Evolutionary conservation across 768 basidiomycete species (phyloP).

Genomic region (Tricholomella constricta): DNA sequence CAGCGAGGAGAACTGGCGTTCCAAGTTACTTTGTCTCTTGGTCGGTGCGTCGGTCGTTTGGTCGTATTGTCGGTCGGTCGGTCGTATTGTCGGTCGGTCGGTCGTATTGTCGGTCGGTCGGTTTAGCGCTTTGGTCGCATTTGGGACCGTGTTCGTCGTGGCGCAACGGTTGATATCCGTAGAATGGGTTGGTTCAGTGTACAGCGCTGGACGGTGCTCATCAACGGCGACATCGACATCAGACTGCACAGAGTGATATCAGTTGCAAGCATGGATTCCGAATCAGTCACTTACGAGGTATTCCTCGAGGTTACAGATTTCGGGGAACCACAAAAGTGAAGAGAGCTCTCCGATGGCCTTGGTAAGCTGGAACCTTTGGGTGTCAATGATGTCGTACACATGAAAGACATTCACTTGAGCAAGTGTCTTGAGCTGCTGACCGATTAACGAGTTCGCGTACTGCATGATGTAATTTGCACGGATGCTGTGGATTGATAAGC

Average conservation of each 20-base stretch:
- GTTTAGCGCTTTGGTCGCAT: too few relatives aligned
- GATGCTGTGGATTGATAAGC: constrained; percentile 33
- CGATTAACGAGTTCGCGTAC: constrained; percentile 23
- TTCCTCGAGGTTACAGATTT: constrained; percentile 38
- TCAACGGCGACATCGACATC: too few relatives aligned
- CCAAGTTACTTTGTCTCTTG: too few relatives aligned
- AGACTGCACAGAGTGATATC: neutral
- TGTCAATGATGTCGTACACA: constrained; percentile 33
- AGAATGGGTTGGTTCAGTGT: too few relatives aligned
- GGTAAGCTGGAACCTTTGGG: constrained; percentile 25
- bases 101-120: too few relatives aligned
- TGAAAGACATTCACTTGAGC: constrained; percentile 41
- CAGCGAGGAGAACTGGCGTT: too few relatives aligned
- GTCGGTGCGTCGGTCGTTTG: too few relatives aligned
- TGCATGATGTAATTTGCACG: constrained; percentile 44
- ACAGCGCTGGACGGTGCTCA: too few relatives aligned
- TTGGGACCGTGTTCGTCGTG: too few relatives aligned
- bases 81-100: too few relatives aligned
- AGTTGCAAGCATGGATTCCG: neutral
- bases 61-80: too few relatives aligned
- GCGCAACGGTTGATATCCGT: too few relatives aligned
- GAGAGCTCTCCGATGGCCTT: constrained; percentile 34
- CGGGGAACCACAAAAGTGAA: constrained; percentile 42
- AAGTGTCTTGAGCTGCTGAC: constrained; percentile 40
- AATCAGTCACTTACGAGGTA: constrained; percentile 31